Evolutionary conservation across 1,284 basidiomycete genomes (phyloP), one percentile per base, ranked within the genome.

Genomic region (Cutaneotrichosporon dermatis): DNA sequence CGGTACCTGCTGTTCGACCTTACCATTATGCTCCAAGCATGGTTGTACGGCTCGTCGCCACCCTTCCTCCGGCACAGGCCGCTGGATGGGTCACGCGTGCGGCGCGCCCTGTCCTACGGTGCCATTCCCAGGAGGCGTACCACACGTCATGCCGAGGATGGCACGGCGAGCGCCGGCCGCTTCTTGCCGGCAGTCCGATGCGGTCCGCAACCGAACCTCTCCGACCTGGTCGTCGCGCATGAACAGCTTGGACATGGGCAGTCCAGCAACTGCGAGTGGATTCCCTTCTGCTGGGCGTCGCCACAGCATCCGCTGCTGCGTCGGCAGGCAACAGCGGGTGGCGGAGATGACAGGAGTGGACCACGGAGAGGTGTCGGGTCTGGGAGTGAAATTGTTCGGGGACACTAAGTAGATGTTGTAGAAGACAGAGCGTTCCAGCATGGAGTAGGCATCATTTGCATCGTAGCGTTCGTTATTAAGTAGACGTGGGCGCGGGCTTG

Each of bases 1-100:
- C 41, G 92, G 92, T 2, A 95, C 92, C 84, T 95, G 35, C 76
- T 91, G 65, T 96, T 95, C 74, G 92, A 96, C 73, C 79, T 95
- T 51, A 88, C 88, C 4, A 95, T 96, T 70, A 83, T 89, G 66
- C 69, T 81, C 9, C 88, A 89, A 71, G 82, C 81, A 9, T 75
- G 82, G 61, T 67, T 86, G 4, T 87, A 86, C 63, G 80, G 78
- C 57, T 78, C 65, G 39, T 69, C 72, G 50, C 69, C 68, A 6
- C 77, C 77, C 54, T 74, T 12, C 63, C 63, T 1, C 58, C 57
- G 13, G 12, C 57, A 58, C 16, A 64, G 58, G 15, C 60, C 58
- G n/a, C 59, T 52, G 6, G 66, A 63, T 15, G 25, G 25, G 25
- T 25, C 25, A 25, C 56, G 54, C 8, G 59, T 59, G 44, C 37